Conservation (phyloP, 805 yeast species). For the Yarrowia divulgata region DNA sequence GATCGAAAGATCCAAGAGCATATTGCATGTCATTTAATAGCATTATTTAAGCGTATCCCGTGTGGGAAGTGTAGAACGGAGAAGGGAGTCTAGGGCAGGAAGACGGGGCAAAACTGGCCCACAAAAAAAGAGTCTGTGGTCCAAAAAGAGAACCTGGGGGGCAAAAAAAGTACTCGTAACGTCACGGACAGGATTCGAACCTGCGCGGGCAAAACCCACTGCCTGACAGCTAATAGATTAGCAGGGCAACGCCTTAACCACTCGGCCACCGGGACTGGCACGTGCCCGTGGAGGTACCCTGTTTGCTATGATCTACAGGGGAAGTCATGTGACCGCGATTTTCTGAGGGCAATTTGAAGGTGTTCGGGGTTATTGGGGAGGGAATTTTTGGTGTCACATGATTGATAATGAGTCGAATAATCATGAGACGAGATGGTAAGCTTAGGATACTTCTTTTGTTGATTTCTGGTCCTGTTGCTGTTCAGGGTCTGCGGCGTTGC, state of each 20-base stretch:
- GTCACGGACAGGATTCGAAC: slow-evolving; percentile 99
- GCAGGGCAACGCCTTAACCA: slow-evolving; percentile 40
- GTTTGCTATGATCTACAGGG: neutral
- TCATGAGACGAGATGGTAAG: too few species aligned
- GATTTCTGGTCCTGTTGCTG: too few species aligned
- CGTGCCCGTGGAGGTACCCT: neutral
- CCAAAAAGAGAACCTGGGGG: neutral
- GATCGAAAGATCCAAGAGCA: neutral
- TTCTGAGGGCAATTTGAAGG: neutral
- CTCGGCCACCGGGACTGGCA: slow-evolving; percentile 39
- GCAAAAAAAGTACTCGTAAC: slow-evolving; percentile 64
- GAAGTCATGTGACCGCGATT: slow-evolving; percentile 3
- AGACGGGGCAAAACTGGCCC: too few species aligned
- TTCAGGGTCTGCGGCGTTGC: too few species aligned
- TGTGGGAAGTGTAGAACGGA: too few species aligned
- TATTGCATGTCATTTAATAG: slow-evolving; percentile 32
- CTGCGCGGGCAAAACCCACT: slow-evolving; percentile 95
- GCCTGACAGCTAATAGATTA: slow-evolving; percentile 54
- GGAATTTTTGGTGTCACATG: neutral
- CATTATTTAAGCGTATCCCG: slow-evolving; percentile 10
- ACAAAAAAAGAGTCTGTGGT: too few species aligned
- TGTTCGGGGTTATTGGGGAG: neutral
- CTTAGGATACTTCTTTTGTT: too few species aligned
- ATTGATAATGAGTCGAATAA: too few species aligned
- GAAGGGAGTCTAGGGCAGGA: too few species aligned